These are phyloP conservation scores for Colletotrichum musicola DNA, from an alignment of 2,329 filamentous ascomycete species.

Conservation along the genomic window DNA sequence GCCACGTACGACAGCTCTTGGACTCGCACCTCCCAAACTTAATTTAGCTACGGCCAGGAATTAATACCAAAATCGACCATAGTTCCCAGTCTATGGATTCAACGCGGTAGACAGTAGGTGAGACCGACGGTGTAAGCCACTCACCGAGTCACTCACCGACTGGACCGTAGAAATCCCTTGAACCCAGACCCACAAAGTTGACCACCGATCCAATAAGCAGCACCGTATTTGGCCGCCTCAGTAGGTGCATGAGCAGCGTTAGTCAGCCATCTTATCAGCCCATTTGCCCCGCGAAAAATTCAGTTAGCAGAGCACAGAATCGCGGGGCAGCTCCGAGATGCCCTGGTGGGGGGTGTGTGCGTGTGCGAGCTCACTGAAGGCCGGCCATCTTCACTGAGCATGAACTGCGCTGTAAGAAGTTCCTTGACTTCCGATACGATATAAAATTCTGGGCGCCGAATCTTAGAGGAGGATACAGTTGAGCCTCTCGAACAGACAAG, in stretches of 20 bases:
- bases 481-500: neutral
- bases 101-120: no score
- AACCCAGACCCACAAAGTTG: neutral
- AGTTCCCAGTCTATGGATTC: no score
- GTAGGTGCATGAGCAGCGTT: slow-evolving; percentile 22
- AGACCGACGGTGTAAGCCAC: no score
- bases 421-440: neutral
- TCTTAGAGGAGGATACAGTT: no score
- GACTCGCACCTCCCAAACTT: no score
- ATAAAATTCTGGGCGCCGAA: no score
- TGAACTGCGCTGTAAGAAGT: neutral
- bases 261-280: slow-evolving; percentile 25
- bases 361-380: slow-evolving; percentile 10
- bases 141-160: neutral
- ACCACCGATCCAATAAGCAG: neutral
- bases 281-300: slow-evolving; percentile 36
- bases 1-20: no score
- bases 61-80: no score
- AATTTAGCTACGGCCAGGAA: no score
- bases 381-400: neutral
- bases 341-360: neutral
- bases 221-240: slow-evolving; percentile 1
- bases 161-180: neutral
- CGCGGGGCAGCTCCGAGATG: slow-evolving; percentile 26
- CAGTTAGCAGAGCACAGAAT: slow-evolving; percentile 23